Evolutionary conservation across 2,329 filamentous ascomycete species (phyloP).

Genomic region (Hirsutella minnesotensis): DNA sequence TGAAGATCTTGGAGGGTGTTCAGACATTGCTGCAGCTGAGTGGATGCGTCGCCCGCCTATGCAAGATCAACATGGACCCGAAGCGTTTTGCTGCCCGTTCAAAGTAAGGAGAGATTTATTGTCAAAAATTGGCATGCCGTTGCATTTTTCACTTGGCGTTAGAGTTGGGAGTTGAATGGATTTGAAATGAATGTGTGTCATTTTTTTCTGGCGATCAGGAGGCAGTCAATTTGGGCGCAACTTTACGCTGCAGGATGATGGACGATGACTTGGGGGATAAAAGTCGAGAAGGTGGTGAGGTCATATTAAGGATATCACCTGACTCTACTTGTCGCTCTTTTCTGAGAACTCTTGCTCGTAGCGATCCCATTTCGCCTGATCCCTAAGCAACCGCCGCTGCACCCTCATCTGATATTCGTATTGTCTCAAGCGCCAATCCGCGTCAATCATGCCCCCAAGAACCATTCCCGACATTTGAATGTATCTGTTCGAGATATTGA

Average conservation of each 20-base stretch:
- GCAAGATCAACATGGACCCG: slow-evolving; percentile 94
- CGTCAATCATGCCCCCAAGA: slow-evolving; percentile 66
- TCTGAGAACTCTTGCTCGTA: slow-evolving; percentile 50
- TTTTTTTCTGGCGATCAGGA: too few relatives aligned
- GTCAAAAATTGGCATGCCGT: neutral
- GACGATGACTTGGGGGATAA: neutral
- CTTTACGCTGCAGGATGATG: too few relatives aligned
- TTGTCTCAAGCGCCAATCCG: slow-evolving; percentile 53
- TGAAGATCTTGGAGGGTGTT: slow-evolving; percentile 97
- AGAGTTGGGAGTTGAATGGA: slow-evolving; percentile 10
- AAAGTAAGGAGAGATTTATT: slow-evolving; percentile 15
- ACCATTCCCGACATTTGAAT: slow-evolving; percentile 80
- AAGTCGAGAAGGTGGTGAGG: neutral
- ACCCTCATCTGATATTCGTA: slow-evolving; percentile 56
- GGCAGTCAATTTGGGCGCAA: too few relatives aligned
- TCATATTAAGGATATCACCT: neutral
- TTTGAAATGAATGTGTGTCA: too few relatives aligned
- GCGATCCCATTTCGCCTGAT: slow-evolving; percentile 56
- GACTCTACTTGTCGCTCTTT: slow-evolving; percentile 22
- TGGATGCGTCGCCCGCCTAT: slow-evolving; percentile 81
- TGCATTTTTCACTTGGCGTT: slow-evolving; percentile 16
- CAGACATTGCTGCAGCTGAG: slow-evolving; percentile 90
- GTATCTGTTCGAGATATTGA: slow-evolving; percentile 40
- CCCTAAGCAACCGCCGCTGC: slow-evolving; percentile 49
- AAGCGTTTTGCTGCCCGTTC: slow-evolving; percentile 51